Conservation (phyloP, 805 yeast species). For the Spathaspora sp. region DNA sequence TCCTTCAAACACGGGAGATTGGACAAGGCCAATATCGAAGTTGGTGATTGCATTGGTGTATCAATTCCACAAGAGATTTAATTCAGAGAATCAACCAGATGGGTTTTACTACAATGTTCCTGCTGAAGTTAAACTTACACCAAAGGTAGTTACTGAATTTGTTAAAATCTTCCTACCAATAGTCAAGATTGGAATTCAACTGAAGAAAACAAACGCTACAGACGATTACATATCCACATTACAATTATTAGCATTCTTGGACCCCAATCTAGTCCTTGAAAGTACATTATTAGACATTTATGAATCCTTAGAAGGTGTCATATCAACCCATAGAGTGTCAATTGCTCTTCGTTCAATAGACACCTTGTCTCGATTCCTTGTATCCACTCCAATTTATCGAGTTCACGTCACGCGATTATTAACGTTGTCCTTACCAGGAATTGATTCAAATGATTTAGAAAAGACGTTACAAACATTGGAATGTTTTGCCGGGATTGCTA, state of each 20-base stretch:
- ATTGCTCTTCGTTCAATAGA: slow-evolving; percentile 69
- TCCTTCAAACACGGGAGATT: slow-evolving; percentile 90
- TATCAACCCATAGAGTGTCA: slow-evolving; percentile 74
- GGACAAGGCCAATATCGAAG: slow-evolving; percentile 72
- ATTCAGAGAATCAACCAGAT: slow-evolving; percentile 43
- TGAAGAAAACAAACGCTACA: slow-evolving; percentile 57
- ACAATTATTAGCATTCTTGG: slow-evolving; percentile 59
- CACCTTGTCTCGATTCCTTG: slow-evolving; percentile 64
- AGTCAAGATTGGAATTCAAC: slow-evolving; percentile 69
- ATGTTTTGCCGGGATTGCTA: slow-evolving; percentile 64
- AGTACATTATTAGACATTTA: slow-evolving; percentile 68
- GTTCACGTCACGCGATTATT: slow-evolving; percentile 77
- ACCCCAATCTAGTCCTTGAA: slow-evolving; percentile 53
- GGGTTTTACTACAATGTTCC: slow-evolving; percentile 22
- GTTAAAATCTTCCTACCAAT: slow-evolving; percentile 52
- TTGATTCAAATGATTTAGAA: slow-evolving; percentile 82
- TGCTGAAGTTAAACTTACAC: slow-evolving; percentile 26
- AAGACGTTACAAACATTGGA: slow-evolving; percentile 68
- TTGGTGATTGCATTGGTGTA: slow-evolving; percentile 58
- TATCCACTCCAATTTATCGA: slow-evolving; percentile 57
- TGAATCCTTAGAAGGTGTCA: slow-evolving; percentile 62
- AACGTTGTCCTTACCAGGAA: slow-evolving; percentile 68
- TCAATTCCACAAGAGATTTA: slow-evolving; percentile 56
- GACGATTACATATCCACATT: slow-evolving; percentile 58
- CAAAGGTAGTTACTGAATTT: slow-evolving; percentile 38